These are phyloP conservation scores for Fusarium nurragi DNA, from an alignment of 2,329 filamentous ascomycete genomes.

Conservation along the genomic window DNA sequence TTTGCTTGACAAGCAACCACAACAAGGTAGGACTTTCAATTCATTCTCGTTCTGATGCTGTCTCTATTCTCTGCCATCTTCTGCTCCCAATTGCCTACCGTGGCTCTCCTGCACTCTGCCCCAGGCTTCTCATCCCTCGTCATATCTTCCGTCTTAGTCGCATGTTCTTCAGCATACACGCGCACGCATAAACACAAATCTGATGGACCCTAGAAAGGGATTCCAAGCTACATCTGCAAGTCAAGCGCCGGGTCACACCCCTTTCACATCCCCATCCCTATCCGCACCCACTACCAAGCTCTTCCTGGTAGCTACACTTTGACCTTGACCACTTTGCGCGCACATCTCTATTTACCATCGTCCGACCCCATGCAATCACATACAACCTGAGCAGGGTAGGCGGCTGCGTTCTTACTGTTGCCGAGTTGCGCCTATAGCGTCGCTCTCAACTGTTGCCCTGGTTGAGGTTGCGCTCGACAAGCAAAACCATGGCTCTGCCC, in stretches of 20 bases:
- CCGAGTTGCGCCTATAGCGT: constrained; percentile 40
- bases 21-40: constrained; percentile 18
- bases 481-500: constrained; percentile 43
- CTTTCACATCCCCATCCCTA: constrained; percentile 42
- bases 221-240: constrained; percentile 46
- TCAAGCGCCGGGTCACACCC: constrained; percentile 48
- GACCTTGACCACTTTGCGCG: constrained; percentile 36
- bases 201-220: constrained; percentile 38
- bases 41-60: not conserved
- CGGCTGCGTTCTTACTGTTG: constrained; percentile 36
- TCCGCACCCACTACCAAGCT: constrained; percentile 40
- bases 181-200: constrained; percentile 23
- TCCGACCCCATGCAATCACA: constrained; percentile 42
- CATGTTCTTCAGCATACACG: constrained; percentile 35
- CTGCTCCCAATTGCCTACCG: constrained; percentile 11
- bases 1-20: constrained; percentile 3
- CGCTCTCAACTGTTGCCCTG: constrained; percentile 23
- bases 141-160: constrained; percentile 21
- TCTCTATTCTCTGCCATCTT: not conserved
- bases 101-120: constrained; percentile 22
- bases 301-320: constrained; percentile 32
- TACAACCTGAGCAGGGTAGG: constrained; percentile 38
- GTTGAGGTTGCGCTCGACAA: constrained; percentile 21
- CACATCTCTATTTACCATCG: constrained; percentile 42
- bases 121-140: constrained; percentile 6